Base-by-base conservation (phyloP, 805 yeast genomes). In the Cyberlindnera maritima region DNA sequence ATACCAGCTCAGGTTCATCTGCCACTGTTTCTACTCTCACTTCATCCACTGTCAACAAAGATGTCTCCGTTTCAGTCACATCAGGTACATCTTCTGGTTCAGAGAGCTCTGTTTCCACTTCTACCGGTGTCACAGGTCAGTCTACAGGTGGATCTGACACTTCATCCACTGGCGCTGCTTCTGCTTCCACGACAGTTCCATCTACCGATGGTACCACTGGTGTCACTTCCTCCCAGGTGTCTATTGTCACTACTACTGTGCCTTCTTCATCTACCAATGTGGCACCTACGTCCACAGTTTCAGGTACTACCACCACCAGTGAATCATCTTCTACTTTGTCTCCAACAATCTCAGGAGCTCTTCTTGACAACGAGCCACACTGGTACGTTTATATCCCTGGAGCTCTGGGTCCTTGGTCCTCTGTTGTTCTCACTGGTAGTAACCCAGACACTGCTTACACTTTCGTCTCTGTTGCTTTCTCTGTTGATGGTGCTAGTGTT, bases 341-440 rank as follows among this genome's bases (percentile, higher is more conserved):
- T 21, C 25, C 25, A 21, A 6, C 25, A 9, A 21, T 21, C 25
- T 21, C 25, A 6, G 25, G 25, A 6, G 25, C 25, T 21, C 5
- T 21, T 21, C 14, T 23, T 31, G 46, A 42, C 26, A 59, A 57
- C 40, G 50, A 54, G 43, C 60, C 60, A 51, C 49, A 50, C 23
- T 57, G 50, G 49, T 52, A 55, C 21, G 37, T 55, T 31, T 31
- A 26, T 34, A 36, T 55, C 25, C 60, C 60, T 50, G 59, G 52
- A 39, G 25, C 39, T 12, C 44, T 37, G 33, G 50, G 52, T 34
- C 56, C 57, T 47, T 55, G 54, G 54, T 43, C 51, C n/a, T 20
- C 41, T 17, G 47, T 57, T 40, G 42, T 41, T 11, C 35, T 51
- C 12, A n/a, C 38, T 25, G 57, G 57, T 39, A 20, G 44, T 3